phyloP scores from a whole-genome alignment of 345 rosid genomes.

The Lumnitzera racemosa region DNA sequence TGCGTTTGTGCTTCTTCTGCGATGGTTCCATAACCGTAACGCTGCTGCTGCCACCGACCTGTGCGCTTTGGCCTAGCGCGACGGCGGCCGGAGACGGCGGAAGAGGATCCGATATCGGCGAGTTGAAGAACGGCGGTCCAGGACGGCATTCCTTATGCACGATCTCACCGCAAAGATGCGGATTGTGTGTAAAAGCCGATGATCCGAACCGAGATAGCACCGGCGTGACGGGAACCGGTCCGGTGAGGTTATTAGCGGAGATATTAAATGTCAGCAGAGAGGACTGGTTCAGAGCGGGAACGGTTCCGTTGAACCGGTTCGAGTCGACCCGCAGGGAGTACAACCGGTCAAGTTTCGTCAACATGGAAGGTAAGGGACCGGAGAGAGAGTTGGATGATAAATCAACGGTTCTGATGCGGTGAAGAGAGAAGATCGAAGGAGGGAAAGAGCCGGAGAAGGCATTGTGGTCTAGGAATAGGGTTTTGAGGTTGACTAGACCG shows the following conservation, averaged over 20 bases:
- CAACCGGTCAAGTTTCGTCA: slow-evolving; percentile 35
- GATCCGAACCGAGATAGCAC: slow-evolving; percentile 44
- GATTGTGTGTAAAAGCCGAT: slow-evolving; percentile 57
- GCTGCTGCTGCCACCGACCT: slow-evolving; percentile 34
- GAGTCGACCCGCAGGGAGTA: slow-evolving; percentile 53
- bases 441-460: slow-evolving; percentile 65
- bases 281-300: slow-evolving; percentile 77
- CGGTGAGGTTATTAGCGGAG: slow-evolving; percentile 61
- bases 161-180: slow-evolving; percentile 84
- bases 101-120: slow-evolving; percentile 16
- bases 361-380: slow-evolving; percentile 44
- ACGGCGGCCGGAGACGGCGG: slow-evolving; percentile 37
- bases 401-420: slow-evolving; percentile 57
- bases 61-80: slow-evolving; percentile 39
- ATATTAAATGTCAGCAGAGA: slow-evolving; percentile 58
- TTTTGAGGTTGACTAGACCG: slow-evolving; percentile 55
- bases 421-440: slow-evolving; percentile 44
- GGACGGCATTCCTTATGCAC: slow-evolving; percentile 67
- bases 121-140: slow-evolving; percentile 53
- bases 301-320: slow-evolving; percentile 52
- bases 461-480: slow-evolving; percentile 67
- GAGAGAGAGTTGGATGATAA: slow-evolving; percentile 57
- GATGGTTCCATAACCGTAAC: slow-evolving; percentile 12
- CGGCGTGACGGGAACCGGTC: slow-evolving; percentile 62
- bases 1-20: slow-evolving; percentile 28